Evolutionary conservation across 257 asterid genomes (phyloP), one percentile per base, ranked within the genome.

Genomic region (Solanum pinnatisectum): DNA sequence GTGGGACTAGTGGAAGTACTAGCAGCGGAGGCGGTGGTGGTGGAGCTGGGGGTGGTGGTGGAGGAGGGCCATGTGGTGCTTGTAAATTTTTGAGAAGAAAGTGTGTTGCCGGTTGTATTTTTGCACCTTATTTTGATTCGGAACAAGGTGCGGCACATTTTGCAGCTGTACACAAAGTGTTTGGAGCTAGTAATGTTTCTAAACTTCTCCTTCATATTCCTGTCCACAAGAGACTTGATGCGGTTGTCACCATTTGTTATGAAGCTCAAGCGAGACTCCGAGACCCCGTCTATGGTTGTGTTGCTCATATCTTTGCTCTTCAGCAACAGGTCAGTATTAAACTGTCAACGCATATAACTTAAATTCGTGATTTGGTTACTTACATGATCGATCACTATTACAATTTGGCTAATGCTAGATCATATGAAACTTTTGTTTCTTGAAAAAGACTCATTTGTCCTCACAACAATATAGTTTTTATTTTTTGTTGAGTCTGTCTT

Each of bases 71-170:
- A 30, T 97, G 99, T 85, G 98, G 99, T 71, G 99, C 99, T 90
- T 97, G 99, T 96, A 97, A 97, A 93, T 97, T 97, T 87, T 88
- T 97, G 92, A 91, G 99, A 90, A 92, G 98, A 91, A 97, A 97
- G 91, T 96, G 99, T 56, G 98, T 94, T 70, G 91, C 94, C 0
- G 98, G 98, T 5, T 97, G 99, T 92, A 94, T 97, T 81, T 97
- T 96, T 76, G 99, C 99, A 40, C 98, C 99, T 1, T 95, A 97
- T 74, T 97, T 96, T 87, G 99, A 96, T 89, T 92, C 98, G 27
- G 99, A 97, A 87, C 99, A 97, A 88, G 99, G 99, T 5, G 98
- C 99, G 3, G 98, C 98, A 0, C 98, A 96, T 87, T 97, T 97
- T 76, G 99, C 99, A 25, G 99, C 99, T 39, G 99, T 97, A 68